These are phyloP conservation scores for Calendula officinalis DNA, from an alignment of 129 eudicot genomes.

Conservation along the genomic window DNA sequence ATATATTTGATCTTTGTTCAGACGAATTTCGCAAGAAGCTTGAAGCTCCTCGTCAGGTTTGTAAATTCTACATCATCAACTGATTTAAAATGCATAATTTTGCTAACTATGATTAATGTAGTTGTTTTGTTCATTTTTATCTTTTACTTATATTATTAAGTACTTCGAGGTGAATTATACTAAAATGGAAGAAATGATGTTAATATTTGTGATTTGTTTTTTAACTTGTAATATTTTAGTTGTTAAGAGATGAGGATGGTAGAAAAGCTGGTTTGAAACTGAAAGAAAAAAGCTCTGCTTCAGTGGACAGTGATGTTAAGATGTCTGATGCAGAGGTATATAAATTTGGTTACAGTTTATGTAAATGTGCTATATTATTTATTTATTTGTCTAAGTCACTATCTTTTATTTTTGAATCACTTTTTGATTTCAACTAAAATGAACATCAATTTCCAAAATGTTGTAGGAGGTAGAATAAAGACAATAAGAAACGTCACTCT, in stretches of 20 bases:
- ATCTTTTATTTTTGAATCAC: no score
- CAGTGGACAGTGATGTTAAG: slow-evolving; percentile 64
- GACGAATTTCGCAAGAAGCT: slow-evolving; percentile 78
- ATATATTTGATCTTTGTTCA: slow-evolving; percentile 88
- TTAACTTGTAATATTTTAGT: slow-evolving; percentile 36
- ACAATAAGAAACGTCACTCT: no score
- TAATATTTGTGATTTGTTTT: slow-evolving; percentile 1
- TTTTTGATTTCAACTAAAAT: no score
- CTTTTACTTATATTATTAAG: no score
- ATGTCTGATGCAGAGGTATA: slow-evolving; percentile 85
- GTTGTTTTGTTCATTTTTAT: no score
- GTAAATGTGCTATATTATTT: not conserved
- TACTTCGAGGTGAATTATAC: no score
- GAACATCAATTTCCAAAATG: no score
- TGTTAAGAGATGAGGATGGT: slow-evolving; percentile 92
- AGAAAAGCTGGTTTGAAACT: slow-evolving; percentile 83
- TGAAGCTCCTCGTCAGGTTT: slow-evolving; percentile 90
- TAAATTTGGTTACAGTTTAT: slow-evolving; percentile 9
- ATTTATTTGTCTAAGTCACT: slow-evolving; percentile 42
- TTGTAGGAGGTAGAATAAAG: no score
- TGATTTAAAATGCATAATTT: not conserved
- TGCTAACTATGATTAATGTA: not conserved
- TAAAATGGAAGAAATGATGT: no score
- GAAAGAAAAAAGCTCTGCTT: slow-evolving; percentile 52
- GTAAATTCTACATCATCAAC: not conserved